phyloP scores from a whole-genome alignment of 2,329 filamentous ascomycete genomes.

The Colletotrichum ledebouriae region DNA sequence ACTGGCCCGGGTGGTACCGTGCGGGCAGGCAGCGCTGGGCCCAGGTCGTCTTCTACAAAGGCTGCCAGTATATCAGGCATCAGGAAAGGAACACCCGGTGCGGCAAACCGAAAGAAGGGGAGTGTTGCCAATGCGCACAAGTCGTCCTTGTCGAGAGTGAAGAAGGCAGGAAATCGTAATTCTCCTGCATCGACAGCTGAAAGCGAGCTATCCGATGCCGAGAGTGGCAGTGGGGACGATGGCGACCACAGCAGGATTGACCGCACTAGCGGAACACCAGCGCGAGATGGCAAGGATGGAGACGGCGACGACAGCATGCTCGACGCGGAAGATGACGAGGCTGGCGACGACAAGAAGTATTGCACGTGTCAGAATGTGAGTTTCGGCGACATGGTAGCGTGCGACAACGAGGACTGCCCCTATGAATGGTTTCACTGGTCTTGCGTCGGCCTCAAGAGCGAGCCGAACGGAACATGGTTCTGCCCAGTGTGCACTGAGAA shows the following conservation, averaged over 20 bases:
- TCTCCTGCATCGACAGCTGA: slow-evolving; percentile 74
- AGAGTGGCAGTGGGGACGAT: slow-evolving; percentile 67
- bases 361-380: slow-evolving; percentile 87
- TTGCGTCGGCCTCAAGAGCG: slow-evolving; percentile 76
- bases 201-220: slow-evolving; percentile 75
- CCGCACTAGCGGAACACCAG: slow-evolving; percentile 44
- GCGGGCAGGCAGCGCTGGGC: slow-evolving; percentile 72
- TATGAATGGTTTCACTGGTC: slow-evolving; percentile 93
- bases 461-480: slow-evolving; percentile 77
- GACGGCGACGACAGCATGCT: slow-evolving; percentile 68
- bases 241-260: slow-evolving; percentile 54
- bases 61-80: slow-evolving; percentile 52
- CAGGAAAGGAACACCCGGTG: slow-evolving; percentile 64
- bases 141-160: slow-evolving; percentile 73
- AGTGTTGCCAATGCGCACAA: slow-evolving; percentile 59
- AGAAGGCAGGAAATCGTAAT: slow-evolving; percentile 69
- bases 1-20: slow-evolving; percentile 53
- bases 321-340: slow-evolving; percentile 75
- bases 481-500: slow-evolving; percentile 73
- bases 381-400: slow-evolving; percentile 90
- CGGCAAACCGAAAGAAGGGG: slow-evolving; percentile 61
- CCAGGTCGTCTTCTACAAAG: slow-evolving; percentile 65
- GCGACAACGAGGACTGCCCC: slow-evolving; percentile 85
- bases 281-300: slow-evolving; percentile 53
- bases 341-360: slow-evolving; percentile 84